A percentile compares a stretch with the other conserved stretches of the same genome.
Conservation (phyloP, 345 rosid species). For the Brassica cretica region DNA sequence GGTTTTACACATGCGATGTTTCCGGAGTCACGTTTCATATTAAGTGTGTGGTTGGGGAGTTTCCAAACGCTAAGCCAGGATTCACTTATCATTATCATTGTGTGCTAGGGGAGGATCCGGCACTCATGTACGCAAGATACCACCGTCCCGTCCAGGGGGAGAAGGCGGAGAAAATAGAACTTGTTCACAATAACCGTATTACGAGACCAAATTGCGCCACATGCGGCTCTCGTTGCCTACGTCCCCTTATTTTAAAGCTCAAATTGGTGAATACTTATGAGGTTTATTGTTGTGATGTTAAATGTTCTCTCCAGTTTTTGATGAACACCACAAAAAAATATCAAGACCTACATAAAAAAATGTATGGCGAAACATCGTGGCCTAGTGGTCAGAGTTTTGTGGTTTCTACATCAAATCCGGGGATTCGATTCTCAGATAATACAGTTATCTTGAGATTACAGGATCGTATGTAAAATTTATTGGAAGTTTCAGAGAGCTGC, state of each 20-base stretch:
- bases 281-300: not conserved
- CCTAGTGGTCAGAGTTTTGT: no score
- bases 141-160: no score
- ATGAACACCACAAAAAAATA: not conserved
- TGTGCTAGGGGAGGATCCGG: not conserved
- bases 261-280: no score
- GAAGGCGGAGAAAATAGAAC: not conserved
- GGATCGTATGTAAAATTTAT: no score
- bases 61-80: not conserved
- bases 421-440: no score
- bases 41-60: not conserved
- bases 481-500: no score
- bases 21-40: not conserved
- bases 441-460: no score
- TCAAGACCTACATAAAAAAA: no score
- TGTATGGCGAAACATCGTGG: no score
- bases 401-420: no score
- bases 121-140: no score
- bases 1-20: not conserved
- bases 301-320: not conserved
- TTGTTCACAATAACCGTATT: not conserved
- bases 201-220: not conserved
- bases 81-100: not conserved
- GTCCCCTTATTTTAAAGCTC: not conserved
- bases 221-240: not conserved